A percentile compares a stretch with the other conserved stretches of the same genome.
Evolutionary conservation across 2,329 filamentous ascomycete species (phyloP).

Genomic region (Fusarium verrucosum): DNA sequence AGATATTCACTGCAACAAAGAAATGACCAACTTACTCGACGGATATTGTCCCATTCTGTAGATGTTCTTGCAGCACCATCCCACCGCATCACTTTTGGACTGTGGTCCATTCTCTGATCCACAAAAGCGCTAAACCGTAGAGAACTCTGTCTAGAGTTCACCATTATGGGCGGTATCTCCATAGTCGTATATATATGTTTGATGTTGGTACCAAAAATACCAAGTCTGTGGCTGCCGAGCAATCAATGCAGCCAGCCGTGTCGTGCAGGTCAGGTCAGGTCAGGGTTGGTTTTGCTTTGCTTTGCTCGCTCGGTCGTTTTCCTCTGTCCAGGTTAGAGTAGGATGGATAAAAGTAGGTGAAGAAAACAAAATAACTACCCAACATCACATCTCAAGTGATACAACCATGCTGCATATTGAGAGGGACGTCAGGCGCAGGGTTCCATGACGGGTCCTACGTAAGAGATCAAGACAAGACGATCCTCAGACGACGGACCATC

Average conservation of each 20-base stretch:
- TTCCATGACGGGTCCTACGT: slow-evolving; percentile 32
- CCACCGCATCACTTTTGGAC: slow-evolving; percentile 56
- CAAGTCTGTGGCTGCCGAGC: slow-evolving; percentile 4
- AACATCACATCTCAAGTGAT: slow-evolving; percentile 11
- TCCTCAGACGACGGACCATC: slow-evolving; percentile 10
- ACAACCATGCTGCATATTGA: slow-evolving; percentile 21
- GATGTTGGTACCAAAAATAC: not conserved
- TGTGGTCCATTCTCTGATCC: slow-evolving; percentile 39
- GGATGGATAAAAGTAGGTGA: not conserved
- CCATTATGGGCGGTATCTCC: slow-evolving; percentile 5
- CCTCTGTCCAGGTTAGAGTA: slow-evolving; percentile 10
- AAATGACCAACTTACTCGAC: slow-evolving; percentile 52
- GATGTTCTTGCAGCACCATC: slow-evolving; percentile 59
- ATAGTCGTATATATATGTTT: slow-evolving; percentile 11
- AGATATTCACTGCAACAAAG: not conserved
- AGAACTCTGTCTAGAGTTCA: slow-evolving; percentile 28
- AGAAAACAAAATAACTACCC: not conserved
- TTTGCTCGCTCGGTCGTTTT: slow-evolving; percentile 14
- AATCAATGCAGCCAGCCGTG: slow-evolving; percentile 27
- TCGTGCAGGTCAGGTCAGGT: slow-evolving; percentile 32
- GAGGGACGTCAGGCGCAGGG: slow-evolving; percentile 27
- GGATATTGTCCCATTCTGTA: slow-evolving; percentile 58
- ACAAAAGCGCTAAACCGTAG: slow-evolving; percentile 44
- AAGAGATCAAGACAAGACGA: slow-evolving; percentile 29
- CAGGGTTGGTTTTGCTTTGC: too few relatives aligned